Evolutionary conservation across 257 asterid genomes (phyloP).

Genomic region (Perilla frutescens): DNA sequence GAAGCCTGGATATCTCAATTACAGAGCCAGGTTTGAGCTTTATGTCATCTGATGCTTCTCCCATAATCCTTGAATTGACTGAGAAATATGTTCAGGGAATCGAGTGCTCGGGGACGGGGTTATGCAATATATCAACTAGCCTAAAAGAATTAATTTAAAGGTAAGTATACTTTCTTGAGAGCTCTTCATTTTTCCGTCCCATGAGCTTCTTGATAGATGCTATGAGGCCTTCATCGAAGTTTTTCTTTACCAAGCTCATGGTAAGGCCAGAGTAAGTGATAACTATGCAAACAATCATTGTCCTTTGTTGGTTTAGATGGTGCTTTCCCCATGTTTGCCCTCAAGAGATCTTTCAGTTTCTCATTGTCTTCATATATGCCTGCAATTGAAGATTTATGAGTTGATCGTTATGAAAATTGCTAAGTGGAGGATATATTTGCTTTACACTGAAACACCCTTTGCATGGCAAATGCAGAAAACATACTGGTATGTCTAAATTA

Average conservation of each 20-base stretch:
- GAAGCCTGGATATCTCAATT: conserved; percentile 77
- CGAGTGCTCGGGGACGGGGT: too few species aligned
- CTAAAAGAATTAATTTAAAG: background rate
- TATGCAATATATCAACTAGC: background rate
- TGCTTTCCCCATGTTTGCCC: conserved; percentile 55
- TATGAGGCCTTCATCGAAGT: conserved; percentile 71
- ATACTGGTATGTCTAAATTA: background rate
- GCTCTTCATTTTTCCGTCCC: conserved; percentile 68
- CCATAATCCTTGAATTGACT: conserved; percentile 62
- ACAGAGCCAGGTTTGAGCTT: conserved; percentile 67
- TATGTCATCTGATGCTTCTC: conserved; percentile 69
- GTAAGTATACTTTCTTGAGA: conserved; percentile 54
- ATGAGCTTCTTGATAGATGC: conserved; percentile 79
- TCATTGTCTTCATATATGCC: conserved; percentile 73
- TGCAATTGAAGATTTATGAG: conserved; percentile 34
- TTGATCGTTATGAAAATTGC: background rate
- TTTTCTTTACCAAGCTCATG: conserved; percentile 75
- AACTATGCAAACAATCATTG: conserved; percentile 58
- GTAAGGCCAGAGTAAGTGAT: conserved; percentile 70
- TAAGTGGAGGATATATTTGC: too few species aligned
- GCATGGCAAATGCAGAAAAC: too few species aligned
- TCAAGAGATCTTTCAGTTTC: conserved; percentile 54
- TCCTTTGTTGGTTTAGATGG: conserved; percentile 71
- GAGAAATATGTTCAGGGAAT: conserved; percentile 31
- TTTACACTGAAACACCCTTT: too few species aligned